Evolutionary conservation across 2,329 filamentous ascomycete genomes (phyloP).

Genomic region (Cladophialophora immunda): DNA sequence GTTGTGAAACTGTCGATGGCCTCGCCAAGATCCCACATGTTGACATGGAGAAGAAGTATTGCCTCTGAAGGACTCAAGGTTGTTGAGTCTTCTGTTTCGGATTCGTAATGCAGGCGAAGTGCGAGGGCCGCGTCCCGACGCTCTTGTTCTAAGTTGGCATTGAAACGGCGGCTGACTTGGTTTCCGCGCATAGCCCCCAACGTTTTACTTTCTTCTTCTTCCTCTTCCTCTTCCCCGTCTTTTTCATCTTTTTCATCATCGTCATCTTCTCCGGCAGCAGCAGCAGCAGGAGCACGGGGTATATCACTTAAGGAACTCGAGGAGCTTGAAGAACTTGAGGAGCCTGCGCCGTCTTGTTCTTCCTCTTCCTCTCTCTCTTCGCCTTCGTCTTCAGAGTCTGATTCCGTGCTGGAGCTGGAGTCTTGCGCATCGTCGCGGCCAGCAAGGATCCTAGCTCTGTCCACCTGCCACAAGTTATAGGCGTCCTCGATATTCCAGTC

Average conservation of each 20-base stretch:
- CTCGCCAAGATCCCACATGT: slow-evolving; percentile 18
- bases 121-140: slow-evolving; percentile 21
- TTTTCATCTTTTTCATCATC: background rate
- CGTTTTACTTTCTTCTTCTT: background rate
- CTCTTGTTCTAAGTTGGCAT: slow-evolving; percentile 27
- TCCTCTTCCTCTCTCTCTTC: slow-evolving; percentile 2
- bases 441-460: background rate
- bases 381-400: background rate
- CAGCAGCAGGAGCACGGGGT: background rate
- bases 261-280: background rate
- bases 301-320: background rate
- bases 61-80: slow-evolving; percentile 23
- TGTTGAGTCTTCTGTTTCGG: background rate
- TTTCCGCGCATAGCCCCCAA: background rate
- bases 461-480: background rate
- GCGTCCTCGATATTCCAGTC: slow-evolving; percentile 7
- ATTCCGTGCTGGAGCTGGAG: background rate
- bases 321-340: background rate
- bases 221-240: background rate
- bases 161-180: background rate
- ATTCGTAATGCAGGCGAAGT: slow-evolving; percentile 3
- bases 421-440: background rate
- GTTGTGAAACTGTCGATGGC: slow-evolving; percentile 7
- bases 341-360: background rate
- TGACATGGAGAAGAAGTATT: slow-evolving; percentile 24